Percentiles rank a stretch among this genome's conserved stretches.
phyloP scores from a whole-genome alignment of 192 early-diverging fungal genomes.

The Coemansia furcata region DNA sequence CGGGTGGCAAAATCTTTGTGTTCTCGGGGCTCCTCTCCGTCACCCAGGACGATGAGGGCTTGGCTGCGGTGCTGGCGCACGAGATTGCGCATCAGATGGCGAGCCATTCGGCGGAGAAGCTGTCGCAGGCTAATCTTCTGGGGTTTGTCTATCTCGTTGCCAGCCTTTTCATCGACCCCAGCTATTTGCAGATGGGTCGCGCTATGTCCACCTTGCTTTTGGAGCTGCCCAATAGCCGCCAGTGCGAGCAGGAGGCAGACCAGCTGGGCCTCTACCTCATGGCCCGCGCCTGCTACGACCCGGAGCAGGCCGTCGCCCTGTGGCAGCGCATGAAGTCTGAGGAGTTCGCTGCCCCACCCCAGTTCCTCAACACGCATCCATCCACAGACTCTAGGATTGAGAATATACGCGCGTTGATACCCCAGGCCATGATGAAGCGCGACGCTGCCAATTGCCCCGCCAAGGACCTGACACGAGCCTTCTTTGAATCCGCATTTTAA shows the following conservation, averaged over 20 bases:
- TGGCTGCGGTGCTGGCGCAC: conserved; percentile 93
- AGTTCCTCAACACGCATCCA: conserved; percentile 88
- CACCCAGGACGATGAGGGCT: conserved; percentile 73
- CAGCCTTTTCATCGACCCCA: conserved; percentile 68
- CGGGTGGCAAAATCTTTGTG: conserved; percentile 96
- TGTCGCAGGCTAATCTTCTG: conserved; percentile 69
- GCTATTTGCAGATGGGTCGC: conserved; percentile 55
- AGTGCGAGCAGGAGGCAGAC: conserved; percentile 92
- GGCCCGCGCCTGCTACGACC: conserved; percentile 93
- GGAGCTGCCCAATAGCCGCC: conserved; percentile 82
- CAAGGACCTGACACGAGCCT: conserved; percentile 11
- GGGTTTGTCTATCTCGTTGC: conserved; percentile 60
- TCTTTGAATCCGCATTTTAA: conserved; percentile 9
- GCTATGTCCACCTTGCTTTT: conserved; percentile 69
- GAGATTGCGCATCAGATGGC: conserved; percentile 94
- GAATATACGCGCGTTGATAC: conserved; percentile 52
- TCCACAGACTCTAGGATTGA: conserved; percentile 66
- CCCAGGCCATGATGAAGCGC: conserved; percentile 38
- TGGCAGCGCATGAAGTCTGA: conserved; percentile 82
- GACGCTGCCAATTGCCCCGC: conserved; percentile 40
- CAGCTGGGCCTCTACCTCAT: conserved; percentile 84
- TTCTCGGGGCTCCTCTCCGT: conserved; percentile 91
- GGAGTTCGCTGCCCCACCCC: conserved; percentile 40
- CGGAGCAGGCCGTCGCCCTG: conserved; percentile 68
- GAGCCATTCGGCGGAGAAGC: conserved; percentile 87